These are phyloP conservation scores for Reticulascus tulasneorum DNA, from an alignment of 2,329 filamentous ascomycete species.

Conservation along the genomic window DNA sequence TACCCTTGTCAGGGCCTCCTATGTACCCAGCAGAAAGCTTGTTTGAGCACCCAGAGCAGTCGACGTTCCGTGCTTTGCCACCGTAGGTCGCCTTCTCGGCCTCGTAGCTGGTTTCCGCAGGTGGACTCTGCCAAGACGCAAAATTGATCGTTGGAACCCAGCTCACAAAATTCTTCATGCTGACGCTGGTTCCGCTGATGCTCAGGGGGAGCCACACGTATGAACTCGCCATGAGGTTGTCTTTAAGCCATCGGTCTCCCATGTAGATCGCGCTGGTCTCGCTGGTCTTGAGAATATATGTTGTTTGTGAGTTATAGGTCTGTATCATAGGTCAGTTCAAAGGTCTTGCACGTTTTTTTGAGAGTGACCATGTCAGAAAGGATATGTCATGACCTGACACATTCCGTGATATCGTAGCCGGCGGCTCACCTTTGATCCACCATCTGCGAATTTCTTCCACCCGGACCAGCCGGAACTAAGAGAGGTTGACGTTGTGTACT, in stretches of 20 bases:
- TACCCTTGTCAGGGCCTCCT: constrained; percentile 44
- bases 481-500: constrained; percentile 54
- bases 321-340: background rate
- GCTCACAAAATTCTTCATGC: constrained; percentile 47
- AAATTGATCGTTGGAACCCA: constrained; percentile 46
- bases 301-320: constrained; percentile 59
- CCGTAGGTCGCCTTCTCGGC: constrained; percentile 44
- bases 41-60: constrained; percentile 50
- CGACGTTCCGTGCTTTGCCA: constrained; percentile 39
- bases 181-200: constrained; percentile 48
- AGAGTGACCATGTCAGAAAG: background rate
- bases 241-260: constrained; percentile 61
- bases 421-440: constrained; percentile 48
- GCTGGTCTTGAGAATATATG: constrained; percentile 47
- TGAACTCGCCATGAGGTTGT: constrained; percentile 56
- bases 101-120: constrained; percentile 45
- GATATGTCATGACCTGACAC: background rate
- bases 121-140: constrained; percentile 39
- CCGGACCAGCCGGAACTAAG: constrained; percentile 57
- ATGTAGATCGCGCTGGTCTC: constrained; percentile 51
- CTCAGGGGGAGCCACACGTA: constrained; percentile 62
- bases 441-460: constrained; percentile 56
- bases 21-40: constrained; percentile 48
- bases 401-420: too few species aligned
- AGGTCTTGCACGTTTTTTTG: constrained; percentile 20